Evolutionary conservation across 2,329 filamentous ascomycete species (phyloP).

Genomic region (Magnaporthiopsis incrustans): DNA sequence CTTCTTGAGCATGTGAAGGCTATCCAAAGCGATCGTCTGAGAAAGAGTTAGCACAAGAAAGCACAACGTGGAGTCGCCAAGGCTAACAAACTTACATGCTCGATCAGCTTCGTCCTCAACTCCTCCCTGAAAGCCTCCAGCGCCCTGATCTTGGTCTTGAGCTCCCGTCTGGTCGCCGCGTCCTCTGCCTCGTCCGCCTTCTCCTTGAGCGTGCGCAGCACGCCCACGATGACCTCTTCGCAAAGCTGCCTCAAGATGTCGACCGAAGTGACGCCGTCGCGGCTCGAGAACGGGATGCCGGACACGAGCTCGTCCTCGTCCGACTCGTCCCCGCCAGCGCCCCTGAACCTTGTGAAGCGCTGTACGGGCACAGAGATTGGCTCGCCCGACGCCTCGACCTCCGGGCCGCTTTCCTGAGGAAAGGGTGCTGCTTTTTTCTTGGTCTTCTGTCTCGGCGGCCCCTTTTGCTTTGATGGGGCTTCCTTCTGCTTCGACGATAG

Average conservation of each 20-base stretch:
- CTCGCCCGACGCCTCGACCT: constrained; percentile 15
- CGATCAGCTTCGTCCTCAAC: constrained; percentile 44
- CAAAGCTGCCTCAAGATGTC: constrained; percentile 56
- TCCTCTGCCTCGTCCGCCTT: constrained; percentile 33
- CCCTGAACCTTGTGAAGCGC: constrained; percentile 44
- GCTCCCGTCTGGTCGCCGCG: constrained; percentile 41
- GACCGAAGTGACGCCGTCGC: constrained; percentile 49
- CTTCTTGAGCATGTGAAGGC: constrained; percentile 48
- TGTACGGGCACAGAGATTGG: constrained; percentile 52
- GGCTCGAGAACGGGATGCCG: constrained; percentile 46
- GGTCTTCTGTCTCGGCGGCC: constrained; percentile 20
- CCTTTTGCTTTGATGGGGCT: constrained; percentile 27
- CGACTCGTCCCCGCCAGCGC: constrained; percentile 28
- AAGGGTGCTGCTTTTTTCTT: constrained; percentile 30
- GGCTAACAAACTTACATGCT: constrained; percentile 41
- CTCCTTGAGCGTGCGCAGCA: constrained; percentile 38
- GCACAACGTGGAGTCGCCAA: background rate
- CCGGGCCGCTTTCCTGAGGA: constrained; percentile 13
- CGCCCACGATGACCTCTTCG: constrained; percentile 48
- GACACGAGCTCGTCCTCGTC: constrained; percentile 36
- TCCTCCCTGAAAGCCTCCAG: constrained; percentile 53
- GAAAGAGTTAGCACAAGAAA: background rate
- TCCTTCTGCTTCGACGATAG: constrained; percentile 23
- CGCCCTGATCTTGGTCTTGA: constrained; percentile 45
- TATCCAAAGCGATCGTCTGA: constrained; percentile 52